phyloP scores from a whole-genome alignment of 1,284 basidiomycete species.

The Fomitopsis pinicola region DNA sequence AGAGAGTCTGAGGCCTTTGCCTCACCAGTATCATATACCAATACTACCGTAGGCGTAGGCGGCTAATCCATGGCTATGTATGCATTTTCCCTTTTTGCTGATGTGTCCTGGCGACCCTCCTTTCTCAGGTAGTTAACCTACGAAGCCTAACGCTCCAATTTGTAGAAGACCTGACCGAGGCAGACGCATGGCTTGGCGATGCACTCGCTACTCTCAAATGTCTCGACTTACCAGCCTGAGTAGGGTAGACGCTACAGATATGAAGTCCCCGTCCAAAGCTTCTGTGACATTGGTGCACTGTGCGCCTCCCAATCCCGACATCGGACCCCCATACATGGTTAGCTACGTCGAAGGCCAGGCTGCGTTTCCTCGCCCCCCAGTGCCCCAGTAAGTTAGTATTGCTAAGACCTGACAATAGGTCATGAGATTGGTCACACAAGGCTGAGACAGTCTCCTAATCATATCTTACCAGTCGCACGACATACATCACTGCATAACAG shows the following conservation, averaged over 20 bases:
- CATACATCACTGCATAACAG: not conserved
- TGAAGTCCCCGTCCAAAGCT: not conserved
- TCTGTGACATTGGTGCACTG: not conserved
- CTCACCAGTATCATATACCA: no score
- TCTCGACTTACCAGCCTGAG: not conserved
- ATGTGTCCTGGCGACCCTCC: no score
- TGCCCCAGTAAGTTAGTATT: not conserved
- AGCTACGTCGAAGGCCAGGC: no score
- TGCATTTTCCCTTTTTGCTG: no score
- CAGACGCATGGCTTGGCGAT: no score
- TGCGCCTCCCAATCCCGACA: not conserved
- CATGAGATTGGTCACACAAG: conserved; percentile 7
- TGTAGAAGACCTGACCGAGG: no score
- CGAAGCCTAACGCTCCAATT: no score
- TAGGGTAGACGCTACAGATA: not conserved
- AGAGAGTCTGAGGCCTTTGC: no score
- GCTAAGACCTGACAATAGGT: not conserved
- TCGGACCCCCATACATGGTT: not conserved
- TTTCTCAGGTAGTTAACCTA: no score
- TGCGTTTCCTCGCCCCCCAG: not conserved
- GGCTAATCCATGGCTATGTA: no score
- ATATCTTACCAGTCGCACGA: not conserved
- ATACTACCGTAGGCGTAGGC: no score
- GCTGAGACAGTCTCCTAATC: conserved; percentile 2
- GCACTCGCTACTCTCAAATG: no score